These are phyloP conservation scores for Tulasnella sp. DNA, from an alignment of 768 basidiomycete species.

Conservation along the genomic window DNA sequence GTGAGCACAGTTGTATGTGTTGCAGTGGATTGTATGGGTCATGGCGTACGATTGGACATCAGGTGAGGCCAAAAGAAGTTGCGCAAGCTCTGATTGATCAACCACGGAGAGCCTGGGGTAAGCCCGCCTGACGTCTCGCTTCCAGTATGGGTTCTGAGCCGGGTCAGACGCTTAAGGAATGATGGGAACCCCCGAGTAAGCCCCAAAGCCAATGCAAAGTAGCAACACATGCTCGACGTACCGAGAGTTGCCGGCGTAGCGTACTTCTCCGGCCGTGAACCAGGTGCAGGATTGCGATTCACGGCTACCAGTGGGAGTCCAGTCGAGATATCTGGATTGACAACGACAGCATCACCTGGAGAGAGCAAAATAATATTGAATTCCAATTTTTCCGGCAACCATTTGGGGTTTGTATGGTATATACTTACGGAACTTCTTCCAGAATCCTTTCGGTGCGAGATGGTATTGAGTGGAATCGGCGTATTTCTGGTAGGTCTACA, in stretches of 20 bases:
- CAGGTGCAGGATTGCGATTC: conserved; percentile 79
- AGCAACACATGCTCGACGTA: conserved; percentile 25
- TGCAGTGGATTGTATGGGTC: conserved; percentile 13
- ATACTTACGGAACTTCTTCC: conserved; percentile 88
- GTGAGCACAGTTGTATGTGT: background rate
- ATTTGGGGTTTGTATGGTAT: background rate
- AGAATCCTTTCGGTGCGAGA: conserved; percentile 79
- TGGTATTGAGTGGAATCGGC: conserved; percentile 89
- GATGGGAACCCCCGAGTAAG: background rate
- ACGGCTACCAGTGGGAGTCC: conserved; percentile 69
- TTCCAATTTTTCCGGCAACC: no score
- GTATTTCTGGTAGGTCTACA: conserved; percentile 35
- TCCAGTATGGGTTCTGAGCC: conserved; percentile 90
- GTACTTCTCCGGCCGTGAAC: conserved; percentile 77
- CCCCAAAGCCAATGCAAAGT: background rate
- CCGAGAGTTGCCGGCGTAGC: conserved; percentile 85
- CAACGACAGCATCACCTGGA: conserved; percentile 68
- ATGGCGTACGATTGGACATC: conserved; percentile 46
- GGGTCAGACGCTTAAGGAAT: conserved; percentile 58
- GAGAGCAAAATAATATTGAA: background rate
- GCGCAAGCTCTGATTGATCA: conserved; percentile 72
- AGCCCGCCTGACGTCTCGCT: conserved; percentile 83
- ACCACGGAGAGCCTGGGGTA: conserved; percentile 89
- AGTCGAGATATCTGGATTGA: conserved; percentile 84
- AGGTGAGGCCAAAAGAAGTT: conserved; percentile 73